Evolutionary conservation across 176 grass and related monocot genomes (phyloP), one percentile per base, ranked within the genome.

Genomic region (Raddia guianensis): DNA sequence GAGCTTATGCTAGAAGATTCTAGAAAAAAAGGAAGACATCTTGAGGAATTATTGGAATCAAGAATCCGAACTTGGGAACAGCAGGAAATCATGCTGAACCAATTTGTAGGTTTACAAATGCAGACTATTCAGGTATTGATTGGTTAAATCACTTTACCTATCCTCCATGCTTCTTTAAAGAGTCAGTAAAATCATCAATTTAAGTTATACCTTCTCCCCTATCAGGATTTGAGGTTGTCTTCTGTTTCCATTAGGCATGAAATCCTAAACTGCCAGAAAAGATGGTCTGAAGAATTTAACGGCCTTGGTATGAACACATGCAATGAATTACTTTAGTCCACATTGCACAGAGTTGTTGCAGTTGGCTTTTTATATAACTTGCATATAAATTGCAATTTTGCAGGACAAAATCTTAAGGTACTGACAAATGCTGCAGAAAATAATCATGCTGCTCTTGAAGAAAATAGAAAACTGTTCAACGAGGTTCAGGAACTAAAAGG

Each of bases 401-500:
- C 77, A 89, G 82, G 87, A 44, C 16, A 77, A 89, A 85, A n/a
- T 53, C 82, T 89, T 68, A 74, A 80, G 20, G 51, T 90, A 57
- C 46, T 97, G 66, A 75, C 82, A 54, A 82, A 86, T 74, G 79
- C 77, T 64, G 82, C 91, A 84, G 85, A 91, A 82, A 90, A 82
- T 54, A 94, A 94, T 81, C 85, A 85, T 80, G 76, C 79, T 83
- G 75, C 82, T 73, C 87, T 97, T 64, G 85, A 88, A 82, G 91
- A 97, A 82, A 97, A 97, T 18, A 80, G 82, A 68, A 87, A 78
- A 77, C 63, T 97, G 68, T 91, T 88, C 65, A 97, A 97, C 16
- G 85, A 97, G 78, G 83, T 97, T 82, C 94, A 88, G 71, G 94
- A 97, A 87, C 78, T 97, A 84, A 97, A 94, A 97, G 94, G 94